Evolutionary conservation across 1,284 basidiomycete species (phyloP).

Genomic region (Schizophyllum amplum): DNA sequence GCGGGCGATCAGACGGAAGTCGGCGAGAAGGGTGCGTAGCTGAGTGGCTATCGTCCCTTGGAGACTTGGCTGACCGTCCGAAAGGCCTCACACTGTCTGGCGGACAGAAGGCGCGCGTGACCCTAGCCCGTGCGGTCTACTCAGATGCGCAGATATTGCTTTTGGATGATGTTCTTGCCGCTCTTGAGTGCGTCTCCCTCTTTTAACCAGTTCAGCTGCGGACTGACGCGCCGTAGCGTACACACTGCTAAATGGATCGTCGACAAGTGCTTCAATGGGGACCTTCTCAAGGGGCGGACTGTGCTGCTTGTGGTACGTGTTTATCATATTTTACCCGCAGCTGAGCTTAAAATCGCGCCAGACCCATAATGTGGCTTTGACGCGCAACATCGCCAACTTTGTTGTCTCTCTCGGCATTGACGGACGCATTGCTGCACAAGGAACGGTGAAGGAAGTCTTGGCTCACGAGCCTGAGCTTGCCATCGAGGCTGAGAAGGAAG

Average conservation of each 20-base stretch:
- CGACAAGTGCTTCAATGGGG: constrained; percentile 53
- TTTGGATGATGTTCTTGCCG: constrained; percentile 47
- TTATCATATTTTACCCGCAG: not conserved
- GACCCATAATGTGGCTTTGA: constrained; percentile 57
- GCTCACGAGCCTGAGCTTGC: constrained; percentile 12
- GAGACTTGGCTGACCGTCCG: constrained; percentile 47
- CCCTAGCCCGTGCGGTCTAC: constrained; percentile 66
- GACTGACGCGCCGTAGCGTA: constrained; percentile 21
- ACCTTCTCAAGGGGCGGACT: constrained; percentile 49
- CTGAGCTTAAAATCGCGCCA: constrained; percentile 12
- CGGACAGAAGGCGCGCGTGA: constrained; percentile 43
- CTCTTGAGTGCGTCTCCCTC: constrained; percentile 41
- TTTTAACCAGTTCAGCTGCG: constrained; percentile 24
- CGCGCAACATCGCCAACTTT: constrained; percentile 42
- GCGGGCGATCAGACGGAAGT: constrained; percentile 71
- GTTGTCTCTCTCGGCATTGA: constrained; percentile 43
- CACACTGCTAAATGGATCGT: constrained; percentile 60
- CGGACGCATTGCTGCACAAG: constrained; percentile 33
- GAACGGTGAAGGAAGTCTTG: constrained; percentile 14
- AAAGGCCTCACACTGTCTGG: constrained; percentile 33
- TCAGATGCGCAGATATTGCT: constrained; percentile 55
- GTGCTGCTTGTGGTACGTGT: constrained; percentile 58
- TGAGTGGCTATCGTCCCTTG: not conserved
- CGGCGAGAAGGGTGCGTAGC: constrained; percentile 47
- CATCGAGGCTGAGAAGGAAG: constrained; percentile 18